These are phyloP conservation scores for Tuber umbilicatum DNA, from an alignment of 495 filamentous ascomycete species.

Conservation along the genomic window DNA sequence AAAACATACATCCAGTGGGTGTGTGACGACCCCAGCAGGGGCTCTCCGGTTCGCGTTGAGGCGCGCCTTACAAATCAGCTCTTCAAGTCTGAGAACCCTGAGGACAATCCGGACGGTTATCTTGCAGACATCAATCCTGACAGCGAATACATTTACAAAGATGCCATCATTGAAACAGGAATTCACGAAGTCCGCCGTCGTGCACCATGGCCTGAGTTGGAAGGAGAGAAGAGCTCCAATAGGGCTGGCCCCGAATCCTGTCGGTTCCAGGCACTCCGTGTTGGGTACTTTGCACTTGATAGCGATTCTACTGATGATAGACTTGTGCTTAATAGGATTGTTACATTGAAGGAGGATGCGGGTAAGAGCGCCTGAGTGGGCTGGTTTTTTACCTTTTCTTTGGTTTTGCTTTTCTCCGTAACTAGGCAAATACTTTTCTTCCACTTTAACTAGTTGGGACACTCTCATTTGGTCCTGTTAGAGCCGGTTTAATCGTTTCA, in stretches of 20 bases:
- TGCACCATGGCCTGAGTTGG: constrained; percentile 77
- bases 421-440: not conserved
- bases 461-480: not conserved
- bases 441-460: not conserved
- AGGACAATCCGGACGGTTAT: constrained; percentile 64
- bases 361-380: constrained; percentile 51
- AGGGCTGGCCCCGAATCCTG: constrained; percentile 63
- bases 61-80: constrained; percentile 73
- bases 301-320: constrained; percentile 67
- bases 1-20: constrained; percentile 95
- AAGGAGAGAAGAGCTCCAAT: constrained; percentile 54
- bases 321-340: constrained; percentile 84
- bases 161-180: constrained; percentile 78
- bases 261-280: constrained; percentile 86
- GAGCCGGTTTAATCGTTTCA: not conserved
- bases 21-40: constrained; percentile 51
- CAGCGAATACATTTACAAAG: constrained; percentile 66
- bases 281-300: constrained; percentile 84
- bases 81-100: constrained; percentile 79
- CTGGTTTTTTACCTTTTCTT: not conserved
- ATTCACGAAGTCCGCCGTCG: constrained; percentile 68
- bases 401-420: not conserved
- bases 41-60: constrained; percentile 65
- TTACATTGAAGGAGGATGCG: constrained; percentile 82
- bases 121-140: constrained; percentile 78